Evolutionary conservation across 345 rosid species (phyloP).

Genomic region (Hibiscus syriacus): DNA sequence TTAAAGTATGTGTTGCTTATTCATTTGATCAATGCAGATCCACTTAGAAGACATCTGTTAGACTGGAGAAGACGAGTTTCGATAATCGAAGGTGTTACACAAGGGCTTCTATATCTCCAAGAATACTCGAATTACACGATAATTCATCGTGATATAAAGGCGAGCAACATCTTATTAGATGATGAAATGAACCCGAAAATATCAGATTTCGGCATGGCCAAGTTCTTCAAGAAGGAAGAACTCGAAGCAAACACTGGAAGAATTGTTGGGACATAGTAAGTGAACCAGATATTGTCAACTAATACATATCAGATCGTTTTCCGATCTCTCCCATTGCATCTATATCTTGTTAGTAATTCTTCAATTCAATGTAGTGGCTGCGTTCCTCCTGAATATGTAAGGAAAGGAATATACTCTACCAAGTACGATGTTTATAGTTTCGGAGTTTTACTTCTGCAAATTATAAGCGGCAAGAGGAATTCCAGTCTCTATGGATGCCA

Average conservation of each 20-base stretch:
- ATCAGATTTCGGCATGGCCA: conserved; percentile 3
- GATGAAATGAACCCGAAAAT: neutral
- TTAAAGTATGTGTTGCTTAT: neutral
- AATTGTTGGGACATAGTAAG: conserved; percentile 14
- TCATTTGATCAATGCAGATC: neutral
- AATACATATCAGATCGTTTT: neutral
- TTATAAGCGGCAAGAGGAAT: conserved; percentile 37
- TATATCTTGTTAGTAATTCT: neutral
- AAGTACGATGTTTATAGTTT: conserved; percentile 48
- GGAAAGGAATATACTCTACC: conserved; percentile 34
- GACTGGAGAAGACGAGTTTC: neutral
- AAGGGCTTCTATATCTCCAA: conserved; percentile 27
- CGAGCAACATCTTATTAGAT: conserved; percentile 3
- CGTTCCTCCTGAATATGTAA: conserved; percentile 48
- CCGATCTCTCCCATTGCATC: neutral
- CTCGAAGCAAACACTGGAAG: conserved; percentile 1
- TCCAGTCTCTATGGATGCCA: neutral
- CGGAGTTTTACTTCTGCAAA: conserved; percentile 44
- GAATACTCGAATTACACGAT: conserved; percentile 21
- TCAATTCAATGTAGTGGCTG: conserved; percentile 26
- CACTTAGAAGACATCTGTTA: neutral
- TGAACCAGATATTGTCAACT: neutral
- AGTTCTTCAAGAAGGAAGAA: neutral
- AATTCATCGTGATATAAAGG: conserved; percentile 18
- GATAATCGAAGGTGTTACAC: conserved; percentile 12